Percentiles rank a stretch among this genome's conserved stretches.
Conservation (phyloP, 2,329 filamentous ascomycete genomes). For the Didymella exigua region DNA sequence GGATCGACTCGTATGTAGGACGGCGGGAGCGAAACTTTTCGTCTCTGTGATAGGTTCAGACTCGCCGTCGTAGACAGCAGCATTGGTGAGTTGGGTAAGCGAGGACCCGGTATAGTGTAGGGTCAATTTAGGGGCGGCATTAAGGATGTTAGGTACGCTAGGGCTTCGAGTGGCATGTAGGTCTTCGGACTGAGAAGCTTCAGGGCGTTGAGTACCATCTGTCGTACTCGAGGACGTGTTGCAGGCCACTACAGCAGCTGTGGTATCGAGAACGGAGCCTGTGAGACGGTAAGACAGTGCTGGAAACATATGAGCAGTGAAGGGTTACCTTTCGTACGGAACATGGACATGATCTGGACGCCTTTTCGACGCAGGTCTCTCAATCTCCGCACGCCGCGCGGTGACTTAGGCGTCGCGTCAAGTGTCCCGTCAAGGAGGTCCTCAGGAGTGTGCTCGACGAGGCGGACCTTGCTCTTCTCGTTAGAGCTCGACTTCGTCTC, state of each 20-base stretch:
- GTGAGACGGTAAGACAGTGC: not conserved
- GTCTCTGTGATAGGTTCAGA: constrained; percentile 35
- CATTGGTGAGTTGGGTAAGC: constrained; percentile 32
- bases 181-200: constrained; percentile 4
- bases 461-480: constrained; percentile 43
- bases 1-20: constrained; percentile 35
- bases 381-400: constrained; percentile 33
- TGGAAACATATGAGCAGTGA: rapidly evolving
- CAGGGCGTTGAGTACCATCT: constrained; percentile 20
- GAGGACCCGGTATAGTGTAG: constrained; percentile 26
- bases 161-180: constrained; percentile 16
- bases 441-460: constrained; percentile 34
- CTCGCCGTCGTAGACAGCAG: constrained; percentile 42
- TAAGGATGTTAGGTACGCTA: constrained; percentile 22
- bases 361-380: constrained; percentile 39
- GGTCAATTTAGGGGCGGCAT: constrained; percentile 15
- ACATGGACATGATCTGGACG: constrained; percentile 43
- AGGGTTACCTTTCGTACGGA: constrained; percentile 39
- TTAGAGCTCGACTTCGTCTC: constrained; percentile 23
- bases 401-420: constrained; percentile 13
- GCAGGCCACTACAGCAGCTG: not conserved
- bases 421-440: constrained; percentile 9
- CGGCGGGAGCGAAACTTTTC: constrained; percentile 14
- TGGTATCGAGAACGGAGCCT: constrained; percentile 8
- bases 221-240: constrained; percentile 18